These are phyloP conservation scores for Entomortierella parvispora DNA, from an alignment of 192 early-diverging fungal species.

Conservation along the genomic window DNA sequence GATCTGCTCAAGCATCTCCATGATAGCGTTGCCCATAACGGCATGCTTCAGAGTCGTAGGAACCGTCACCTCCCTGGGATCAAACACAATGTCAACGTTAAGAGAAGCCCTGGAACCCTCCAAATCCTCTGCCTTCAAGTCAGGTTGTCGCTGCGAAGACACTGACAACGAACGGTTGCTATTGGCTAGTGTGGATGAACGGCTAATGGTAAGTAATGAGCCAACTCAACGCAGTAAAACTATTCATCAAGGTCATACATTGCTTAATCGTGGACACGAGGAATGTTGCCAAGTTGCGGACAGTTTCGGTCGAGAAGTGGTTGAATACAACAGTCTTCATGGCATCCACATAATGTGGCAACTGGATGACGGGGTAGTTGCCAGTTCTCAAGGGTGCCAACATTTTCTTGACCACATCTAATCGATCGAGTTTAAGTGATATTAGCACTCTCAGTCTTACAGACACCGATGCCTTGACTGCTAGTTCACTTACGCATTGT, in stretches of 20 bases:
- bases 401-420: conserved; percentile 74
- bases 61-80: conserved; percentile 18
- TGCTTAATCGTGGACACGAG: conserved; percentile 70
- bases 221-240: not conserved
- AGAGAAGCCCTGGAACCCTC: conserved; percentile 20
- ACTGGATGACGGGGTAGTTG: conserved; percentile 64
- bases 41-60: conserved; percentile 27
- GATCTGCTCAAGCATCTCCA: conserved; percentile 75
- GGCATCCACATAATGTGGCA: conserved; percentile 60
- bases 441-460: not conserved
- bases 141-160: conserved; percentile 30
- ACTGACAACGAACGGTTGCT: conserved; percentile 27
- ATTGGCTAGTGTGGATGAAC: conserved; percentile 7
- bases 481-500: conserved; percentile 63
- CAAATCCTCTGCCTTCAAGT: conserved; percentile 19
- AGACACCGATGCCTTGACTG: not conserved
- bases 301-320: conserved; percentile 68
- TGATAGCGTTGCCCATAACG: conserved; percentile 57
- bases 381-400: conserved; percentile 65
- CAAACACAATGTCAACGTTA: conserved; percentile 26
- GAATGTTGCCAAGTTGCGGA: conserved; percentile 68
- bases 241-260: conserved; percentile 33
- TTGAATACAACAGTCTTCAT: conserved; percentile 64
- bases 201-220: too few species aligned
- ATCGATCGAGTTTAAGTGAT: too few species aligned